Conservation (phyloP, 345 rosid species). For the Carallia brachiata region DNA sequence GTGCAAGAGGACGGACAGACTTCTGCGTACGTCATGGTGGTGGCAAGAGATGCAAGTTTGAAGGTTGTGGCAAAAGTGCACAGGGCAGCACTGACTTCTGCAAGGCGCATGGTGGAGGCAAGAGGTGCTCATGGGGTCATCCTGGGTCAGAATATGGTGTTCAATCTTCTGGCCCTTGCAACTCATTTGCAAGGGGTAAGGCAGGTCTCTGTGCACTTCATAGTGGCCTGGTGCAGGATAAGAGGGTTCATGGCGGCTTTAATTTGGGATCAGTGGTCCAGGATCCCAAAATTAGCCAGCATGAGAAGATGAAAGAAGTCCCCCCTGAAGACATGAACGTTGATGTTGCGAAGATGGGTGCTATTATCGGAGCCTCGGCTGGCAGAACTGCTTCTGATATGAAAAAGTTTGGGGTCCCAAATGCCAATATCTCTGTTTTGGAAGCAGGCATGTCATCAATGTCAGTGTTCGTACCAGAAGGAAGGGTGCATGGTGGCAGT, state of each 20-base stretch:
- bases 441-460: slow-evolving; percentile 29
- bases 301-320: slow-evolving; percentile 54
- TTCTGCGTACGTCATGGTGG: slow-evolving; percentile 98
- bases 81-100: slow-evolving; percentile 97
- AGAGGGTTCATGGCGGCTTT: slow-evolving; percentile 80
- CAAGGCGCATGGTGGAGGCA: slow-evolving; percentile 99
- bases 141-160: slow-evolving; percentile 65
- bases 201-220: slow-evolving; percentile 87
- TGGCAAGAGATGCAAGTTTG: slow-evolving; percentile 85
- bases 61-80: slow-evolving; percentile 94
- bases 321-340: slow-evolving; percentile 55
- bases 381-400: slow-evolving; percentile 32
- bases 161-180: slow-evolving; percentile 63
- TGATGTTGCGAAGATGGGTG: slow-evolving; percentile 38
- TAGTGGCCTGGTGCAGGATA: slow-evolving; percentile 72
- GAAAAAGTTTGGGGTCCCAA: slow-evolving; percentile 33
- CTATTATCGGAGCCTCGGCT: slow-evolving; percentile 30
- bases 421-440: slow-evolving; percentile 13
- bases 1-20: slow-evolving; percentile 96
- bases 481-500: slow-evolving; percentile 96
- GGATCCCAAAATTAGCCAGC: slow-evolving; percentile 41
- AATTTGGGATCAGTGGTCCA: slow-evolving; percentile 53
- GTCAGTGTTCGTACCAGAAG: slow-evolving; percentile 61
- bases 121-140: slow-evolving; percentile 92
- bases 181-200: slow-evolving; percentile 85